Percentiles rank a stretch among this genome's conserved stretches.
phyloP scores from a whole-genome alignment of 805 yeast species.

The Yamadazyma sp. region DNA sequence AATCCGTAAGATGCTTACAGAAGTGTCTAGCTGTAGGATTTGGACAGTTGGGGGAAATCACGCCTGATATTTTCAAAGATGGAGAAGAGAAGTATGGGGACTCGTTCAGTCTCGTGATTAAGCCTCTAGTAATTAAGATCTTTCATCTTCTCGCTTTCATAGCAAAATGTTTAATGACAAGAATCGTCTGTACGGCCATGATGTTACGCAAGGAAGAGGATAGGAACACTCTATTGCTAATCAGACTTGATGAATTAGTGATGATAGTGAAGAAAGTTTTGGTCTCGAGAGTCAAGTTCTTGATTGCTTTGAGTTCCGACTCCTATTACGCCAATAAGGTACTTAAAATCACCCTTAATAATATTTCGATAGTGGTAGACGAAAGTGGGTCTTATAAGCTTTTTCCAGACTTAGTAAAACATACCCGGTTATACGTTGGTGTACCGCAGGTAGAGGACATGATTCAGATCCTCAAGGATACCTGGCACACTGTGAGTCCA shows the following conservation, averaged over 20 bases:
- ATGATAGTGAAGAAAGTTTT: constrained; percentile 6
- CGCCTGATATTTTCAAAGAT: background rate
- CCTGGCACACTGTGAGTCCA: constrained; percentile 7
- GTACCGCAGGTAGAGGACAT: constrained; percentile 2
- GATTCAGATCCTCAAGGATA: background rate
- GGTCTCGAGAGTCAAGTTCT: constrained; percentile 9
- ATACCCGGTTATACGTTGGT: background rate
- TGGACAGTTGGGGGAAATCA: constrained; percentile 1
- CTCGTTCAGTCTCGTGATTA: constrained; percentile 7
- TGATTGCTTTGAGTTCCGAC: constrained; percentile 4
- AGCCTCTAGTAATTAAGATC: constrained; percentile 6
- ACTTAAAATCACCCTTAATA: constrained; percentile 8
- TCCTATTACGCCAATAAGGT: constrained; percentile 7
- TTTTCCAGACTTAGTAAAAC: constrained; percentile 4
- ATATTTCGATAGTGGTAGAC: constrained; percentile 10
- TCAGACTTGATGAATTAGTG: constrained; percentile 2
- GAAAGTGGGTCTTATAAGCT: constrained; percentile 13
- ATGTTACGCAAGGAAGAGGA: background rate
- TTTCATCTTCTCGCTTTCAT: constrained; percentile 7
- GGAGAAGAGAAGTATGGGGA: constrained; percentile 3
- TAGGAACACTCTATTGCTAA: background rate
- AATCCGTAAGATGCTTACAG: constrained; percentile 6
- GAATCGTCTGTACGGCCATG: constrained; percentile 10
- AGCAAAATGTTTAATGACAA: background rate
- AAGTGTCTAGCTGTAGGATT: background rate